Evolutionary conservation across 139 green algal species (phyloP).

Genomic region (Chlamydomonas eustigma): DNA sequence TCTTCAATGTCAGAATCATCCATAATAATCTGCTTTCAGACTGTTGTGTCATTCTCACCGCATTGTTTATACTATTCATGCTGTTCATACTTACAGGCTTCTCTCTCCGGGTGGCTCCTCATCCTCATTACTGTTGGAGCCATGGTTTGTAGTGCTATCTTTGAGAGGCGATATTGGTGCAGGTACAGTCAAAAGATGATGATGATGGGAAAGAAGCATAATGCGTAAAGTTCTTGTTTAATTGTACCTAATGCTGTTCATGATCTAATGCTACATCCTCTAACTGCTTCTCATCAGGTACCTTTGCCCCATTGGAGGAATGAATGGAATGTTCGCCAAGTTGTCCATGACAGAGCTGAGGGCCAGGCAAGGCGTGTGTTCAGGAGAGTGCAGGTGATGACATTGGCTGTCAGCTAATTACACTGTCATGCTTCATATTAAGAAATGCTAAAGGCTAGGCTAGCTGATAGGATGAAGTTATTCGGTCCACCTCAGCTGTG

Average conservation of each 20-base stretch:
- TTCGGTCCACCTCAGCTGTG: no score
- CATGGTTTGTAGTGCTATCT: conserved; percentile 60
- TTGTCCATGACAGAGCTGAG: conserved; percentile 73
- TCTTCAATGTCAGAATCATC: no score
- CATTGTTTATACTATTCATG: no score
- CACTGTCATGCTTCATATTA: background rate
- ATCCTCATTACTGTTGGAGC: conserved; percentile 80
- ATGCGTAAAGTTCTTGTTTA: no score
- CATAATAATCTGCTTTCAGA: no score
- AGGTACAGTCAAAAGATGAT: background rate
- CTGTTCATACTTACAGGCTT: conserved; percentile 30
- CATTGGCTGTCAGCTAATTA: background rate
- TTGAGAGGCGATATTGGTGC: conserved; percentile 75
- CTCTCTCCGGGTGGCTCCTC: conserved; percentile 72
- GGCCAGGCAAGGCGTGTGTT: conserved; percentile 73
- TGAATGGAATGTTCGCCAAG: conserved; percentile 88
- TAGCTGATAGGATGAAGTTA: no score
- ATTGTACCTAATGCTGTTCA: no score
- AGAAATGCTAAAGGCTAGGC: no score
- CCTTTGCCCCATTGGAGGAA: conserved; percentile 76
- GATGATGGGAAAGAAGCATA: background rate
- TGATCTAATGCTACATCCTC: no score
- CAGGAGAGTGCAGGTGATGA: conserved; percentile 26
- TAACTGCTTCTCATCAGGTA: conserved; percentile 73
- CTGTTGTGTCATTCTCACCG: no score